These are phyloP conservation scores for Ostreobium quekettii DNA, from an alignment of 139 green algal species.

Conservation along the genomic window DNA sequence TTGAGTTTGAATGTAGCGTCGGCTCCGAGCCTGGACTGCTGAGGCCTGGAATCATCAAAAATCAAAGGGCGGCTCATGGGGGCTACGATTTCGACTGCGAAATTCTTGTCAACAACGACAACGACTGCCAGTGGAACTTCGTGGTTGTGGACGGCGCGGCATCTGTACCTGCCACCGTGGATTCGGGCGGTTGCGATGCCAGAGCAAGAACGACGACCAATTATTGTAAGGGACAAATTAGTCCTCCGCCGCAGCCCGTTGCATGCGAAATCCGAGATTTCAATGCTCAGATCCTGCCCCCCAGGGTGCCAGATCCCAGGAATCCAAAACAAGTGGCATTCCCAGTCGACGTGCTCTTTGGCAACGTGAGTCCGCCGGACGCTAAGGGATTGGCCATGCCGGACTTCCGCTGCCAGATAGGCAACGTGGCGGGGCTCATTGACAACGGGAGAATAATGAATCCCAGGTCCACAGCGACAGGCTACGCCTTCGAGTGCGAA, in stretches of 20 bases:
- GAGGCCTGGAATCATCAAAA: not conserved
- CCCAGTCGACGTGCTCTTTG: not conserved
- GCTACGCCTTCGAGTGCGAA: not conserved
- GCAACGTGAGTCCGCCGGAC: not conserved
- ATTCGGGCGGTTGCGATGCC: not conserved
- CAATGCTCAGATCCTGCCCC: not conserved
- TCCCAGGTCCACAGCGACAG: not conserved
- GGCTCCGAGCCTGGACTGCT: not conserved
- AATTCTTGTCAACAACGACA: not conserved
- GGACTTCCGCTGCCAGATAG: not conserved
- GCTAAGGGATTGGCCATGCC: not conserved
- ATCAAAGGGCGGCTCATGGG: not conserved
- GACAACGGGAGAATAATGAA: not conserved
- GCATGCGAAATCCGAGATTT: not conserved
- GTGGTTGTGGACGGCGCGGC: not conserved
- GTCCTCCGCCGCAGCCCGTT: not conserved
- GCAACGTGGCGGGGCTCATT: not conserved
- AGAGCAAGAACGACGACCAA: not conserved
- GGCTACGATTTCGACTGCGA: not conserved
- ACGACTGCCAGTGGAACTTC: not conserved
- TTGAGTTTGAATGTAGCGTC: not conserved
- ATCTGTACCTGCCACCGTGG: not conserved
- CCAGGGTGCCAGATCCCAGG: not conserved
- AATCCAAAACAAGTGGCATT: conserved; percentile 1
- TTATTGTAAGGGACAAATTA: not conserved